A percentile compares a stretch with the other conserved stretches of the same genome.
Conservation (phyloP, 2,329 filamentous ascomycete genomes). For the Zasmidium cellare region DNA sequence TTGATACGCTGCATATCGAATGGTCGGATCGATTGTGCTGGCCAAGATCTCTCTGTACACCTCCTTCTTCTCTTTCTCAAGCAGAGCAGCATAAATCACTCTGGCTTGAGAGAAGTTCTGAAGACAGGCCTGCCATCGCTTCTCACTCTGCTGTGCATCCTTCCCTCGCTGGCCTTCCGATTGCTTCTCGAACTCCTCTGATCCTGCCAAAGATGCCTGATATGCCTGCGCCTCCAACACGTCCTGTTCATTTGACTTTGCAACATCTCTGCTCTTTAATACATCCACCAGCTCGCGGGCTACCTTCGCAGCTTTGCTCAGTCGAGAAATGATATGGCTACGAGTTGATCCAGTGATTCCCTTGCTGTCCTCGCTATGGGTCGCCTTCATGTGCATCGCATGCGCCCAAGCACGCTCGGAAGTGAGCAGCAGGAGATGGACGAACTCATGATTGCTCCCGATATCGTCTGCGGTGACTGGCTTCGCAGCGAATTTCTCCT, state of each 20-base stretch:
- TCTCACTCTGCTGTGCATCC: slow-evolving; percentile 35
- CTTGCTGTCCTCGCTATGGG: slow-evolving; percentile 74
- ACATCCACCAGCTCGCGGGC: slow-evolving; percentile 68
- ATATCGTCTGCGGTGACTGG: slow-evolving; percentile 74
- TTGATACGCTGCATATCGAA: slow-evolving; percentile 93
- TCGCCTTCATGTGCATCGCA: slow-evolving; percentile 89
- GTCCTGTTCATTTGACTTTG: slow-evolving; percentile 68
- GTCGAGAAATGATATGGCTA: slow-evolving; percentile 83
- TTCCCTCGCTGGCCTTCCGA: slow-evolving; percentile 43
- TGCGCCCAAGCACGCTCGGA: slow-evolving; percentile 93
- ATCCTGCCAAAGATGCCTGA: slow-evolving; percentile 71
- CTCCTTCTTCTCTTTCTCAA: slow-evolving; percentile 67
- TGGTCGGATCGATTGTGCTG: slow-evolving; percentile 85
- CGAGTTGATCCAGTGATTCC: slow-evolving; percentile 76
- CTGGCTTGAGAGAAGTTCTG: slow-evolving; percentile 72
- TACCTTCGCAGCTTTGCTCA: slow-evolving; percentile 74
- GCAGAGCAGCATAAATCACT: slow-evolving; percentile 78
- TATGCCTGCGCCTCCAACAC: slow-evolving; percentile 87
- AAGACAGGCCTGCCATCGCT: slow-evolving; percentile 76
- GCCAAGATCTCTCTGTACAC: slow-evolving; percentile 82
- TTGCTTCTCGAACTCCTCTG: slow-evolving; percentile 81
- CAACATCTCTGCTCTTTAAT: slow-evolving; percentile 63
- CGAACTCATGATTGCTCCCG: slow-evolving; percentile 72
- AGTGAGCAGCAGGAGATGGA: slow-evolving; percentile 76
- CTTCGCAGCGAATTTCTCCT: slow-evolving; percentile 79